phyloP scores from a whole-genome alignment of 2,329 filamentous ascomycete genomes.

The Colletotrichum sp. region DNA sequence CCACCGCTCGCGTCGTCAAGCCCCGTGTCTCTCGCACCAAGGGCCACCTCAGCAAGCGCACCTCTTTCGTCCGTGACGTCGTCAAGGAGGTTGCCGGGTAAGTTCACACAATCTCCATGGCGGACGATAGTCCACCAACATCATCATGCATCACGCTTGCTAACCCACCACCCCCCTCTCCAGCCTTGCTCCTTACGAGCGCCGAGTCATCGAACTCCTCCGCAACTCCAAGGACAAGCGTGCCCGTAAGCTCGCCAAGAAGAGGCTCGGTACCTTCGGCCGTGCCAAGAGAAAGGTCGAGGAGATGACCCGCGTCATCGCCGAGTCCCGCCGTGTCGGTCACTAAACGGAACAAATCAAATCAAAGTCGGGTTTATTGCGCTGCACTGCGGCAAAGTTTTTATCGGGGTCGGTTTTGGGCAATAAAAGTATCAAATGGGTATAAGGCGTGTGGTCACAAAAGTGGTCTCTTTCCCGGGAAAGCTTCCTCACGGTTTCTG shows the following conservation, averaged over 20 bases:
- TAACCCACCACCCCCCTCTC: slow-evolving; percentile 31
- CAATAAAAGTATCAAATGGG: slow-evolving; percentile 35
- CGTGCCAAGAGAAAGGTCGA: slow-evolving; percentile 99
- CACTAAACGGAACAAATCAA: slow-evolving; percentile 59
- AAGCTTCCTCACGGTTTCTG: slow-evolving; percentile 33
- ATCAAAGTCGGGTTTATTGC: neutral
- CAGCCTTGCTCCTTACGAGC: slow-evolving; percentile 93
- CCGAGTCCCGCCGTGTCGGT: slow-evolving; percentile 79
- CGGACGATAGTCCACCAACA: neutral
- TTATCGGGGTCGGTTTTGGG: slow-evolving; percentile 8
- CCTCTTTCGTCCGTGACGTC: slow-evolving; percentile 94
- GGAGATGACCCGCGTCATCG: slow-evolving; percentile 97
- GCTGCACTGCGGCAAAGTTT: neutral
- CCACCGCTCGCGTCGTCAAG: slow-evolving; percentile 79
- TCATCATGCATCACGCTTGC: neutral
- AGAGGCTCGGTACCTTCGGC: slow-evolving; percentile 98
- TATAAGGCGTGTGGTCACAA: slow-evolving; percentile 39
- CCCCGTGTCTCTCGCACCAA: slow-evolving; percentile 84
- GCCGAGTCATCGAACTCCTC: slow-evolving; percentile 97
- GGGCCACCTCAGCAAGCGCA: slow-evolving; percentile 96
- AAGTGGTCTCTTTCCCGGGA: slow-evolving; percentile 27
- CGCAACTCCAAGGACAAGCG: slow-evolving; percentile 99
- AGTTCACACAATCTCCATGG: slow-evolving; percentile 38
- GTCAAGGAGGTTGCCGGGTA: slow-evolving; percentile 98
- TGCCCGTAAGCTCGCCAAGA: slow-evolving; percentile 98